Conservation (phyloP, 768 basidiomycete species). For the Austroboletus festivus region DNA sequence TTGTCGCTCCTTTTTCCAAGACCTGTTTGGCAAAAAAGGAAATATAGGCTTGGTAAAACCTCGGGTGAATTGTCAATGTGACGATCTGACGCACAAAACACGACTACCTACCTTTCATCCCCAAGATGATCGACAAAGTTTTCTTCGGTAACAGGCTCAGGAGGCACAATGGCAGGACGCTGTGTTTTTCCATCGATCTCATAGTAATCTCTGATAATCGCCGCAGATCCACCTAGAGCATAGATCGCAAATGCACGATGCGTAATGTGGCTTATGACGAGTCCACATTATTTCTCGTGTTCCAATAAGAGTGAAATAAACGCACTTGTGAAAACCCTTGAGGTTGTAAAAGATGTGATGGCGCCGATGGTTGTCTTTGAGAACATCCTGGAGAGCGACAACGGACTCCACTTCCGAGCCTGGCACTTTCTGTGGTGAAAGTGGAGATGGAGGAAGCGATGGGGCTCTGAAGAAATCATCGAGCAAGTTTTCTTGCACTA, state of each 20-base stretch:
- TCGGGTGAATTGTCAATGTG: background rate
- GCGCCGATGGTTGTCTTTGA: slow-evolving; percentile 48
- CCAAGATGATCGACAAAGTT: slow-evolving; percentile 26
- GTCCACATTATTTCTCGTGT: background rate
- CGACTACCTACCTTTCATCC: slow-evolving; percentile 22
- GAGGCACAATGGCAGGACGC: slow-evolving; percentile 23
- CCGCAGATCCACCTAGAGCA: slow-evolving; percentile 22
- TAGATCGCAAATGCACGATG: slow-evolving; percentile 31
- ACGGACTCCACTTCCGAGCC: slow-evolving; percentile 25
- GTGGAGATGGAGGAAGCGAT: slow-evolving; percentile 23
- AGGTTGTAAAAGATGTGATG: slow-evolving; percentile 51
- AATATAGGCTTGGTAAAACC: slow-evolving; percentile 28
- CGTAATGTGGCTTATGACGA: slow-evolving; percentile 22
- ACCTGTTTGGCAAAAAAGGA: slow-evolving; percentile 23
- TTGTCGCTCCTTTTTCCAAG: slow-evolving; percentile 11
- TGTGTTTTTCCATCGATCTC: slow-evolving; percentile 17
- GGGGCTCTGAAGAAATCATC: slow-evolving; percentile 26
- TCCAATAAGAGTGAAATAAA: background rate
- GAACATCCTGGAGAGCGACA: slow-evolving; percentile 24
- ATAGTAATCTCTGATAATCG: slow-evolving; percentile 27
- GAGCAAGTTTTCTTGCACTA: slow-evolving; percentile 1
- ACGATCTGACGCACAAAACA: background rate
- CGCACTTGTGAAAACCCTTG: slow-evolving; percentile 51
- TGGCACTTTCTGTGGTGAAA: slow-evolving; percentile 27
- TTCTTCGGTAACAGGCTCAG: slow-evolving; percentile 20